These are phyloP conservation scores for Paraglomus brasilianum DNA, from an alignment of 192 early-diverging fungal species.

Conservation along the genomic window DNA sequence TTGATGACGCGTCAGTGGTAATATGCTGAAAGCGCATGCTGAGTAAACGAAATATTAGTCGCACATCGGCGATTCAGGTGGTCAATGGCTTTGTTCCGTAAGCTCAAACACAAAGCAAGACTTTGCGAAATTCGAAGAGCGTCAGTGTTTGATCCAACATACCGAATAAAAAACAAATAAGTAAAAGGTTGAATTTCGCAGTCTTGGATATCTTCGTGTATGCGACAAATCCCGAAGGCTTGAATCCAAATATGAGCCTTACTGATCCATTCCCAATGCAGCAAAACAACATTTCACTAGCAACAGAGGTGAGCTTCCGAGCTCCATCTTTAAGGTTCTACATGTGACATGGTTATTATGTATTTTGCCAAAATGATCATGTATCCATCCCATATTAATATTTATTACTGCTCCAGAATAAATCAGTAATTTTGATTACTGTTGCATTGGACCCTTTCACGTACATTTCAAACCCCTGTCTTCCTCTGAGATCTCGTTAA, in stretches of 20 bases:
- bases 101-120: constrained; percentile 82
- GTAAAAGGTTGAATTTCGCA: too few species aligned
- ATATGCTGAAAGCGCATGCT: constrained; percentile 76
- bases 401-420: constrained; percentile 61
- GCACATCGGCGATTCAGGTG: constrained; percentile 62
- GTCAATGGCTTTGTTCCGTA: constrained; percentile 61
- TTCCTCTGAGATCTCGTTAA: too few species aligned
- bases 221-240: constrained; percentile 78
- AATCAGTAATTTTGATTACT: constrained; percentile 58
- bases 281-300: constrained; percentile 72
- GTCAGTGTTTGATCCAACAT: constrained; percentile 11
- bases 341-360: neutral
- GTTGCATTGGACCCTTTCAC: too few species aligned
- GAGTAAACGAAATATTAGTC: constrained; percentile 64
- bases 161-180: neutral
- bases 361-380: neutral
- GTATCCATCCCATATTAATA: constrained; percentile 78
- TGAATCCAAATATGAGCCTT: too few species aligned
- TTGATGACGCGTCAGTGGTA: constrained; percentile 93
- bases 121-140: constrained; percentile 29
- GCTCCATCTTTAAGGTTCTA: constrained; percentile 25
- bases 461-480: too few species aligned
- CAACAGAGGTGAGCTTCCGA: constrained; percentile 81
- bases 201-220: too few species aligned
- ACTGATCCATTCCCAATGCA: constrained; percentile 89